Evolutionary conservation across 768 basidiomycete genomes (phyloP), one percentile per base, ranked within the genome.

Genomic region (Rhizopogon vesiculosus): DNA sequence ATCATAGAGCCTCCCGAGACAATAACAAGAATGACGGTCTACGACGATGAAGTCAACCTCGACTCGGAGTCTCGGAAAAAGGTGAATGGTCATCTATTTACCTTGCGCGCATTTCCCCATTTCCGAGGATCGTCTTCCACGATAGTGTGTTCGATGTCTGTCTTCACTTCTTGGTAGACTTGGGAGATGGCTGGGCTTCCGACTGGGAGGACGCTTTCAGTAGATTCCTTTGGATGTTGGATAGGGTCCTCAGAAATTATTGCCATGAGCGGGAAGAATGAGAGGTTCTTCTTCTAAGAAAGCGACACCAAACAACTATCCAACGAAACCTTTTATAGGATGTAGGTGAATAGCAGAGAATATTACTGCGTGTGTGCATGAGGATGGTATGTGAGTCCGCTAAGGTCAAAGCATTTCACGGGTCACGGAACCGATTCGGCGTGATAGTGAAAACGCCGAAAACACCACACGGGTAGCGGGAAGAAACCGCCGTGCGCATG

Each of bases 91-190:
- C 5, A 8, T 38, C 50, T 29, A 50, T 57, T 16, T 18, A 84
- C 86, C 76, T 88, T 88, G 59, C 79, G 76, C 25, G 76, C 51
- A 42, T 66, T 58, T 7, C 82, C 79, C 86, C 86, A 88, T 54
- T 64, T 61, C 40, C 86, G 77, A 1, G 86, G 86, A 66, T 88
- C 86, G 59, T 88, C 77, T 9, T 73, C 68, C 12, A 88, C 85
- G 18, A 56, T 19, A 6, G 63, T 67, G 53, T 75, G 75, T 52
- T 75, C 75, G 18, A 75, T 74, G 44, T 75, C 76, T 19, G 51
- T 57, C 44, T 62, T 58, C 38, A 42, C 19, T 12, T 42, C 43
- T 18, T 35, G 6, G 9, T 25, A 49, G 8, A 16, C 38, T 12
- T 38, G 35, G 7, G 19, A 8, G 3, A 12, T 8, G 15, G 22